These are phyloP conservation scores for Candida sithepensis DNA, from an alignment of 805 yeast species.

Conservation along the genomic window DNA sequence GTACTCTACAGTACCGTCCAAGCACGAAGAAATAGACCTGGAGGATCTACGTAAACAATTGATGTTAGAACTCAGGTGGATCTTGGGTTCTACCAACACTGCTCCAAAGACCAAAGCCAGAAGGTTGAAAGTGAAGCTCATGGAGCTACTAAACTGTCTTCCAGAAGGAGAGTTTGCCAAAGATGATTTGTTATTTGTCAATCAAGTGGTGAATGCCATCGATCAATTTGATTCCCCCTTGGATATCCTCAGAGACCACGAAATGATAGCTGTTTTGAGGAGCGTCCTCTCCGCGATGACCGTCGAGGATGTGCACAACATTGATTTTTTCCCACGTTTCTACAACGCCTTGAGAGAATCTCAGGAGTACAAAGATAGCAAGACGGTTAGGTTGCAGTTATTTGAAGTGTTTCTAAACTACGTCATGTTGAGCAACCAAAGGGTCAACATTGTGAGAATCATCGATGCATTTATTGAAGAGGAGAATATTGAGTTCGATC, in stretches of 20 bases:
- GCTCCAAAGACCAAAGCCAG: constrained; percentile 26
- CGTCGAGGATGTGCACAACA: constrained; percentile 23
- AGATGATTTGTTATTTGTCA: constrained; percentile 26
- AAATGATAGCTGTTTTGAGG: constrained; percentile 22
- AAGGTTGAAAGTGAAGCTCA: constrained; percentile 19
- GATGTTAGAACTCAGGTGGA: constrained; percentile 21
- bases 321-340: constrained; percentile 33
- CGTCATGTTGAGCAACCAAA: constrained; percentile 27
- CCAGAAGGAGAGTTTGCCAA: constrained; percentile 22
- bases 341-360: constrained; percentile 29
- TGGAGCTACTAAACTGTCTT: constrained; percentile 17
- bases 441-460: constrained; percentile 21
- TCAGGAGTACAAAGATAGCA: constrained; percentile 17
- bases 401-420: constrained; percentile 33
- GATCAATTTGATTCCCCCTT: constrained; percentile 25
- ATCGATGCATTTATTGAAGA: constrained; percentile 28
- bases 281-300: constrained; percentile 28
- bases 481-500: constrained; percentile 13
- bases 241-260: constrained; percentile 18
- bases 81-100: constrained; percentile 21
- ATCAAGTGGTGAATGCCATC: constrained; percentile 27
- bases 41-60: constrained; percentile 9
- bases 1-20: constrained; percentile 8
- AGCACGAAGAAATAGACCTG: constrained; percentile 16
- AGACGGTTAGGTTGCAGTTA: constrained; percentile 24